These are phyloP conservation scores for Zalaria sp. DNA, from an alignment of 2,329 filamentous ascomycete species.

Conservation along the genomic window DNA sequence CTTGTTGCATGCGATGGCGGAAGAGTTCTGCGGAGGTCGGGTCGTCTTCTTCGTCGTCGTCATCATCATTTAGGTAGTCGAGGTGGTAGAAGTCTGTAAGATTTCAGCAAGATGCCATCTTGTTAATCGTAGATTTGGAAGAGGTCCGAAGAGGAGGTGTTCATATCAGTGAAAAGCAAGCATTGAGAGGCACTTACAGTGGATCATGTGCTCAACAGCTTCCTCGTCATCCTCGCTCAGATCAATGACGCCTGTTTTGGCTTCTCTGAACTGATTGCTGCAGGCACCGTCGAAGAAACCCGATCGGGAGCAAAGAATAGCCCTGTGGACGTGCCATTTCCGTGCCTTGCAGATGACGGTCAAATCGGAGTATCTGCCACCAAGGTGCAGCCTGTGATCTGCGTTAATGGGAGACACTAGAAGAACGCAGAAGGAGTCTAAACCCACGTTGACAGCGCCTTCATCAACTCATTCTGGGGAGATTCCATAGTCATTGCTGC, in stretches of 20 bases:
- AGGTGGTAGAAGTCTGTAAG: constrained; percentile 23
- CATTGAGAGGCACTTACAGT: constrained; percentile 15
- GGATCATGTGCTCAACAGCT: constrained; percentile 24
- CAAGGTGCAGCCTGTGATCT: constrained; percentile 17
- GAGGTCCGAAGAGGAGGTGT: background rate
- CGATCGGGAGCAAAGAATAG: constrained; percentile 33
- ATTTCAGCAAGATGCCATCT: background rate
- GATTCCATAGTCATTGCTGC: constrained; percentile 19
- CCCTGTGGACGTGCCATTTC: constrained; percentile 33
- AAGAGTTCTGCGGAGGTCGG: constrained; percentile 13
- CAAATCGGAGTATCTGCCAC: constrained; percentile 32
- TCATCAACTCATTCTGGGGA: constrained; percentile 29
- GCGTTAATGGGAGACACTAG: constrained; percentile 8
- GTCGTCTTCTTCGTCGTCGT: constrained; percentile 9
- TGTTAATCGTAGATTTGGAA: too few species aligned
- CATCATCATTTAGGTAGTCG: constrained; percentile 18
- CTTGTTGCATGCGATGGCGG: constrained; percentile 15
- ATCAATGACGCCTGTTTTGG: constrained; percentile 19
- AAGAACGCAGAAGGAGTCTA: background rate
- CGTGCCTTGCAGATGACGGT: constrained; percentile 30
- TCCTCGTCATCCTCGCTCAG: constrained; percentile 23
- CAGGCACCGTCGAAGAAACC: constrained; percentile 29
- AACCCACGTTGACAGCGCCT: constrained; percentile 32
- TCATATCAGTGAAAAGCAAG: background rate
- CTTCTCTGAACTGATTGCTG: constrained; percentile 19